Percentiles rank a stretch among this genome's conserved stretches.
phyloP scores from a whole-genome alignment of 257 asterid species.

The Echites panduratus region DNA sequence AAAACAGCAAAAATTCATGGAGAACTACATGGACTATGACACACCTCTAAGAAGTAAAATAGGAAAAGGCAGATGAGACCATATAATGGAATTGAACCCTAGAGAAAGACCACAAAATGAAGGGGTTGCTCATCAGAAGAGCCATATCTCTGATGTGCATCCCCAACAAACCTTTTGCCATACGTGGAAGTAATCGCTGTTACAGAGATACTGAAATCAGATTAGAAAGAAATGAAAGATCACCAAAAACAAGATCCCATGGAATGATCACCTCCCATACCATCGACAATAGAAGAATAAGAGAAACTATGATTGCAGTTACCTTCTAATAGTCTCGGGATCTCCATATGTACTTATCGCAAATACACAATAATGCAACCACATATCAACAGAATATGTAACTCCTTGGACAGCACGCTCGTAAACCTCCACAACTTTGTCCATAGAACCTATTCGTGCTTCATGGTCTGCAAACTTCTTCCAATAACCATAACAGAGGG shows the following conservation, averaged over 20 bases:
- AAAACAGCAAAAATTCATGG: constrained; percentile 57
- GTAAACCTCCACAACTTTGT: constrained; percentile 89
- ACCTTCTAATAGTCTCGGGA: constrained; percentile 89
- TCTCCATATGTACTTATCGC: constrained; percentile 84
- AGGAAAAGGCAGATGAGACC: constrained; percentile 41
- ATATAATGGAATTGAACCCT: constrained; percentile 35
- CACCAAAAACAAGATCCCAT: constrained; percentile 33
- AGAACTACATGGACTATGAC: constrained; percentile 55
- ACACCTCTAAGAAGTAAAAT: constrained; percentile 50
- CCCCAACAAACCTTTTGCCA: constrained; percentile 64
- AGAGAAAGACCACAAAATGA: constrained; percentile 37
- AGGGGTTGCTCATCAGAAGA: constrained; percentile 48
- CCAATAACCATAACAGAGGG: constrained; percentile 98
- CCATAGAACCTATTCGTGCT: constrained; percentile 76
- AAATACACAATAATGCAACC: constrained; percentile 93
- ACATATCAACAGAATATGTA: constrained; percentile 97
- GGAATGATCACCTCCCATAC: constrained; percentile 26
- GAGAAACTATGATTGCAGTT: constrained; percentile 27
- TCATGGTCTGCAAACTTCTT: constrained; percentile 98
- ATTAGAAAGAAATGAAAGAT: constrained; percentile 46
- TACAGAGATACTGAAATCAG: constrained; percentile 55
- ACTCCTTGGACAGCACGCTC: constrained; percentile 97
- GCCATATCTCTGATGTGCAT: constrained; percentile 40
- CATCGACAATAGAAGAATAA: constrained; percentile 17
- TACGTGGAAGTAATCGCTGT: constrained; percentile 54